Conservation (phyloP, 306 rosid genomes). For the Malus sylvestris region DNA sequence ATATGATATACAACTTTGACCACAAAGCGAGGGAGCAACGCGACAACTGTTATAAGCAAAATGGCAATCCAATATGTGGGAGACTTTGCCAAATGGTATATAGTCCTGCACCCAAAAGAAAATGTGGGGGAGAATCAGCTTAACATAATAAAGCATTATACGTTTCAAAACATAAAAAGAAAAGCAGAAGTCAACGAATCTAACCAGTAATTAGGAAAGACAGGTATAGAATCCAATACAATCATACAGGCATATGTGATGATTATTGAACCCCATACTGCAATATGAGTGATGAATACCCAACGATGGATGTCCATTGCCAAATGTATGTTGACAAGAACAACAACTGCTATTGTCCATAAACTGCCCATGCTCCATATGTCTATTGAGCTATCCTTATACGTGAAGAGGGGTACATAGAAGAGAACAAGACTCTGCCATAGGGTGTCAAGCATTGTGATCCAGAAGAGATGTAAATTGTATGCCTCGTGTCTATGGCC, state of each 20-base stretch:
- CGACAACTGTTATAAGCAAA: constrained; percentile 65
- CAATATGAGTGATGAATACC: constrained; percentile 67
- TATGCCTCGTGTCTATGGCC: constrained; percentile 92
- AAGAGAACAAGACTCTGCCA: constrained; percentile 99
- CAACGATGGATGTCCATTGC: constrained; percentile 92
- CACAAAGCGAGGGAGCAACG: constrained; percentile 78
- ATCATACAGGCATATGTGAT: constrained; percentile 83
- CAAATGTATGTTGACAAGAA: constrained; percentile 85
- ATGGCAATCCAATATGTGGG: constrained; percentile 80
- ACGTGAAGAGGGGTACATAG: constrained; percentile 67
- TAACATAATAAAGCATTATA: background rate
- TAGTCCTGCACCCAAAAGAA: constrained; percentile 55
- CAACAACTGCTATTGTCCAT: constrained; percentile 95
- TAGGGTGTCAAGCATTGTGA: constrained; percentile 84
- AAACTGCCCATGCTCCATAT: constrained; percentile 94
- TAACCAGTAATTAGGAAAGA: constrained; percentile 85
- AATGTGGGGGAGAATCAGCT: constrained; percentile 14
- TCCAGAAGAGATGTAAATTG: constrained; percentile 80
- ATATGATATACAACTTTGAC: constrained; percentile 61
- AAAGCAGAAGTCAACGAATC: constrained; percentile 16
- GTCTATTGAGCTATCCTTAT: constrained; percentile 78
- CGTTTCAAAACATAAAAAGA: constrained; percentile 12
- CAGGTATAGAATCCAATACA: constrained; percentile 79
- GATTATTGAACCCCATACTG: constrained; percentile 91
- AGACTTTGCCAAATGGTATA: constrained; percentile 59